Evolutionary conservation across 148 eudicot genomes (phyloP), one percentile per base, ranked within the genome.

Genomic region (Nepenthes mirabilis): DNA sequence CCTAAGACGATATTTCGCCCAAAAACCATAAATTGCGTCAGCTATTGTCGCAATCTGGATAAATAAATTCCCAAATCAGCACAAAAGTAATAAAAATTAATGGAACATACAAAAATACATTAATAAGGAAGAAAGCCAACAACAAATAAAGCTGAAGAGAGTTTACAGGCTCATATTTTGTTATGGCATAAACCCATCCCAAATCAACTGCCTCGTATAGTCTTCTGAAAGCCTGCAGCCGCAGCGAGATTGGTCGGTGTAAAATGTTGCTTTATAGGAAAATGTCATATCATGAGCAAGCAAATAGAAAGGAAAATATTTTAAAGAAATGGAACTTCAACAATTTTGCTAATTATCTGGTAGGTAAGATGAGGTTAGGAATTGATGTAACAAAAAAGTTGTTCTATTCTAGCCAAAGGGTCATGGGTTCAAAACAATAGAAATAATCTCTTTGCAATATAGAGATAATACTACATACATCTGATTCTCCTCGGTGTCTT

Each of bases 171-270:
- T 91, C 83, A 50, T 82, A 91, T 82, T 83, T 91, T 11, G 98
- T 86, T 56, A 91, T 77, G 37, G 96, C 94, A 65, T 91, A 91
- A 47, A 91, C 80, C 98, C 98, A 91, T 77, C 98, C 98, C 37
- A 91, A 76, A 53, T 77, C 98, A 75, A 91, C 96, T 57, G 86
- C 96, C 79, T 91, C 98, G 54, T 91, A 88, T 35, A 91, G 75
- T 75, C 68, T 86, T 74, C 98, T 76, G 62, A 88, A 91, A 61
- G 90, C 98, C 96, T 91, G 70, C 57, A 73, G 50, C 58, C 23
- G 23, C 23, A 55, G 54, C 11, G 6, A 49, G 14, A 49, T 49
- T 49, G 10, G 11, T 49, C 52, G 3, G 11, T 40, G 45, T 8
- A 40, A 40, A 8, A 40, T 8, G 4, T 40, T 3, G 8, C 45